Conservation (phyloP, 352 stramenopile species). For the Hyaloperonospora arabidopsidis region DNA sequence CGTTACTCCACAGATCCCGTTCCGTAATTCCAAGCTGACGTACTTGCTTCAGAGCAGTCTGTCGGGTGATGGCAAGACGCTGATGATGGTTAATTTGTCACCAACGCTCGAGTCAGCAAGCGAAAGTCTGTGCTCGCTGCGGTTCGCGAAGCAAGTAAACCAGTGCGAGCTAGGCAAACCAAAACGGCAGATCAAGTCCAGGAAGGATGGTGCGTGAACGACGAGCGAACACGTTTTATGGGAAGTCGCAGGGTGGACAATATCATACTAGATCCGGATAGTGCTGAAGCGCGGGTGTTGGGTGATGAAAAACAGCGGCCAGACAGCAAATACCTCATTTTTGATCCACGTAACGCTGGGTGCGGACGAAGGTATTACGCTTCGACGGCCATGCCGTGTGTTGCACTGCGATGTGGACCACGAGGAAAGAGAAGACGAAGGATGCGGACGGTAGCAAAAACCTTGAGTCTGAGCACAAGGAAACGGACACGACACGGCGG, state of each 20-base stretch:
- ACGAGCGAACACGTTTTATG: conserved; percentile 1
- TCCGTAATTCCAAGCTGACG: conserved; percentile 98
- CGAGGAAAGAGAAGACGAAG: too few relatives aligned
- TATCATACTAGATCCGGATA: conserved; percentile 9
- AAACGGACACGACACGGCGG: conserved; percentile 93
- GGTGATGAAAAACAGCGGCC: too few relatives aligned
- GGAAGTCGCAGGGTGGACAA: neutral
- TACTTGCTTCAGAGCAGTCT: conserved; percentile 97
- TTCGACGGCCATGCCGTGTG: too few relatives aligned
- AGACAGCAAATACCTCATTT: conserved; percentile 32
- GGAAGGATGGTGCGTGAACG: conserved; percentile 35
- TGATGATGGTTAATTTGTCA: conserved; percentile 99
- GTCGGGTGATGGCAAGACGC: conserved; percentile 95
- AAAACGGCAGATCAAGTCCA: conserved; percentile 85
- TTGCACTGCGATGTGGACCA: too few relatives aligned
- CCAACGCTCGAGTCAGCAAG: conserved; percentile 90
- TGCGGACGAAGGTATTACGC: too few relatives aligned
- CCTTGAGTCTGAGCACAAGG: conserved; percentile 78
- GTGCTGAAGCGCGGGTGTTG: neutral
- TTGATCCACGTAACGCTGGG: too few relatives aligned
- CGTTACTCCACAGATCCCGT: conserved; percentile 75
- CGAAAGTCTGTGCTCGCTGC: conserved; percentile 96
- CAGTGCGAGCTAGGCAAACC: conserved; percentile 95
- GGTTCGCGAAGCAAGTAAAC: conserved; percentile 95
- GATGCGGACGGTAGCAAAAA: conserved; percentile 80